Evolutionary conservation across 2,329 filamentous ascomycete genomes (phyloP).

Genomic region (Bisporella sp.): DNA sequence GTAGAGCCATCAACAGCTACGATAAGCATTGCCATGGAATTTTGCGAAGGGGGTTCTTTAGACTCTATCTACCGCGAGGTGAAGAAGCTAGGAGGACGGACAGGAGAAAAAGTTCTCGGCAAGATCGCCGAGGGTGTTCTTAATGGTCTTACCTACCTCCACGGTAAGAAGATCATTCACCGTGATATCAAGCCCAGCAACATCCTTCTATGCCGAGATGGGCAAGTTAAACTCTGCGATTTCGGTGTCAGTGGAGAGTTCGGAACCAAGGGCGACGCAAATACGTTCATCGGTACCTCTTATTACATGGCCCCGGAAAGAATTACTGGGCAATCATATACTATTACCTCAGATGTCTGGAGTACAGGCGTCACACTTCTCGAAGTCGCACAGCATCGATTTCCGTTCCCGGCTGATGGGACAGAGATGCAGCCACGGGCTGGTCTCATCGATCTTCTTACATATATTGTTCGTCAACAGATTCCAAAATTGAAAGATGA

Average conservation of each 20-base stretch:
- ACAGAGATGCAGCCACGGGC: slow-evolving; percentile 92
- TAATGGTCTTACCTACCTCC: slow-evolving; percentile 88
- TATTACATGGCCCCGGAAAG: slow-evolving; percentile 99
- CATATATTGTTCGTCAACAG: slow-evolving; percentile 93
- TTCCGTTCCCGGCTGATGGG: slow-evolving; percentile 95
- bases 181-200: slow-evolving; percentile 98
- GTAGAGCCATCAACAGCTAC: slow-evolving; percentile 93
- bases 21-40: slow-evolving; percentile 98
- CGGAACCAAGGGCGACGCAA: slow-evolving; percentile 95
- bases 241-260: slow-evolving; percentile 98
- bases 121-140: slow-evolving; percentile 95
- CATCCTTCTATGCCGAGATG: slow-evolving; percentile 85
- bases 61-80: slow-evolving; percentile 98
- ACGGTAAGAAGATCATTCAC: slow-evolving; percentile 95
- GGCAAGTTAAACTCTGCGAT: slow-evolving; percentile 95
- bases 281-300: slow-evolving; percentile 97
- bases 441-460: slow-evolving; percentile 88
- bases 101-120: slow-evolving; percentile 92
- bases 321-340: slow-evolving; percentile 96
- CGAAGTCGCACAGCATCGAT: slow-evolving; percentile 98
- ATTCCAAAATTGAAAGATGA: slow-evolving; percentile 97
- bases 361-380: slow-evolving; percentile 92
- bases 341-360: slow-evolving; percentile 98
- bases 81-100: slow-evolving; percentile 87
- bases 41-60: slow-evolving; percentile 91